Evolutionary conservation across 768 basidiomycete genomes (phyloP).

Genomic region (Pulveroboletus sp.): DNA sequence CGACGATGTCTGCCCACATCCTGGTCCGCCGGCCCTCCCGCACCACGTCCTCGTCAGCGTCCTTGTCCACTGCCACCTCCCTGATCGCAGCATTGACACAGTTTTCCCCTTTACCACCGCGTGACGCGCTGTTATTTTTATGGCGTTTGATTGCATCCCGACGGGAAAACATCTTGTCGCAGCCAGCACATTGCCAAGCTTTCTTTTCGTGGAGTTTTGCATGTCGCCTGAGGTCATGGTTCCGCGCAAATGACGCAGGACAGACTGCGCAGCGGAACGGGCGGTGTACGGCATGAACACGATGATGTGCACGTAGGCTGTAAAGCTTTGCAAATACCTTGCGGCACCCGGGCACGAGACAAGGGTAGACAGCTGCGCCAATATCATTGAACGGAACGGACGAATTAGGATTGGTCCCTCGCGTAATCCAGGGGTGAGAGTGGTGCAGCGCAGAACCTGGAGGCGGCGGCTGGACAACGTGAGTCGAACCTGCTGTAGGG

Average conservation of each 20-base stretch:
- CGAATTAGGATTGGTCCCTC: conserved; percentile 17
- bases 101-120: conserved; percentile 45
- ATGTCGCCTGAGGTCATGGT: conserved; percentile 80
- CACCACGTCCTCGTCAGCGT: conserved; percentile 33
- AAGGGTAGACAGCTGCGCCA: conserved; percentile 77
- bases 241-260: conserved; percentile 72
- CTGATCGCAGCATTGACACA: conserved; percentile 57
- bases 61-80: conserved; percentile 50
- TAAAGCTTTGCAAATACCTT: conserved; percentile 70
- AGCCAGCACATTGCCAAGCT: conserved; percentile 71
- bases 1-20: conserved; percentile 60
- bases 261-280: conserved; percentile 62
- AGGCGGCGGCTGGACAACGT: conserved; percentile 20
- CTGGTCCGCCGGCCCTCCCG: conserved; percentile 58
- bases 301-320: conserved; percentile 67
- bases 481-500: conserved; percentile 30
- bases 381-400: conserved; percentile 43
- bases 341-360: conserved; percentile 56
- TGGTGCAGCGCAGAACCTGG: conserved; percentile 33
- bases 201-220: conserved; percentile 64
- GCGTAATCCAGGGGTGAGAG: conserved; percentile 28
- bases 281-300: conserved; percentile 57
- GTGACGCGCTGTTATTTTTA: conserved; percentile 53
- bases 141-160: conserved; percentile 78
- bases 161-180: conserved; percentile 69